These are phyloP conservation scores for Dactylorhiza incarnata DNA, from an alignment of 106 monocot species.

Conservation along the genomic window DNA sequence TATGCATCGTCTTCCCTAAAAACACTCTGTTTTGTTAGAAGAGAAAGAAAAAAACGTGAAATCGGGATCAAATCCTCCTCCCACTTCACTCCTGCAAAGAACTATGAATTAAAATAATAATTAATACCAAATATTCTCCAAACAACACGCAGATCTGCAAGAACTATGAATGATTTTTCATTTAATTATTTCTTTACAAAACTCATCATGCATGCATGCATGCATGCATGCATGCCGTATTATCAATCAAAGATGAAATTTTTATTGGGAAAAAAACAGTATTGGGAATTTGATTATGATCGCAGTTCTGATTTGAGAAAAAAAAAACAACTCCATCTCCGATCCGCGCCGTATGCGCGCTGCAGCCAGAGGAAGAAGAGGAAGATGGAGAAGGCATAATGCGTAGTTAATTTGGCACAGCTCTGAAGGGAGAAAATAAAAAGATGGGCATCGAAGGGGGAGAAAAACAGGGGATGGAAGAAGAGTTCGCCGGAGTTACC, in stretches of 20 bases:
- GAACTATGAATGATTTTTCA: too few species aligned
- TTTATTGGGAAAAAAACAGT: neutral
- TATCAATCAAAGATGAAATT: neutral
- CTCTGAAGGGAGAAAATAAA: neutral
- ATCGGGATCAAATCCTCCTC: too few species aligned
- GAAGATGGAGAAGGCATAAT: neutral
- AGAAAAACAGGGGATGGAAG: neutral
- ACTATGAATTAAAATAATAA: too few species aligned
- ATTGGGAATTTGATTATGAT: neutral
- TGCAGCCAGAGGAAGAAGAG: neutral
- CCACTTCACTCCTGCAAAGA: too few species aligned
- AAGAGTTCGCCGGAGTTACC: neutral
- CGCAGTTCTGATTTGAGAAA: neutral
- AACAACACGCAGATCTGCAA: too few species aligned
- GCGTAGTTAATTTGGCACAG: neutral
- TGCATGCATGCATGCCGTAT: neutral
- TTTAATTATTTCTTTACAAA: too few species aligned
- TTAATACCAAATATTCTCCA: too few species aligned
- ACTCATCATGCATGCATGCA: neutral
- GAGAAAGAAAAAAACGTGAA: too few species aligned
- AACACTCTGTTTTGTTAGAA: too few species aligned
- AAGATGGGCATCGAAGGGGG: neutral
- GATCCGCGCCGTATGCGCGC: neutral
- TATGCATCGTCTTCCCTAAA: too few species aligned
- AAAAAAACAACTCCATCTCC: neutral